Conservation (phyloP, 2,329 filamentous ascomycete species). For the Aschersonia sp. region DNA sequence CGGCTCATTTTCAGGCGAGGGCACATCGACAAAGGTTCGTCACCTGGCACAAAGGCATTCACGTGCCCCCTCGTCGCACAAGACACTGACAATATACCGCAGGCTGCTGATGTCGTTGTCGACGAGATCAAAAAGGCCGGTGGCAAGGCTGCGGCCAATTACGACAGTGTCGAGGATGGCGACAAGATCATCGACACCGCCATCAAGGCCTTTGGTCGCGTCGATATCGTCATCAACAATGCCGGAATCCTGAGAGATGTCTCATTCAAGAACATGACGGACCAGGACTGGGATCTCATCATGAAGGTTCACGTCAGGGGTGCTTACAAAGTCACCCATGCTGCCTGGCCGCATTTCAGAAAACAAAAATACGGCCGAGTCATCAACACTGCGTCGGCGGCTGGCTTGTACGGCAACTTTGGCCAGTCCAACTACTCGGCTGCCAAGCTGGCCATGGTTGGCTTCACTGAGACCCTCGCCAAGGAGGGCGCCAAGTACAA, state of each 20-base stretch:
- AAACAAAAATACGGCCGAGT: conserved; percentile 97
- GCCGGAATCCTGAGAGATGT: conserved; percentile 89
- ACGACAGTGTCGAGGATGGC: conserved; percentile 86
- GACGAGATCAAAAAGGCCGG: conserved; percentile 74
- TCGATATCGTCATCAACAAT: conserved; percentile 96
- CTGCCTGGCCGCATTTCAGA: conserved; percentile 93
- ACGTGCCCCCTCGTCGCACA: background rate
- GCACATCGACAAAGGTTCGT: conserved; percentile 65
- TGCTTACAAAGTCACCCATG: conserved; percentile 87
- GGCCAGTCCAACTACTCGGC: conserved; percentile 96
- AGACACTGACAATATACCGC: conserved; percentile 8
- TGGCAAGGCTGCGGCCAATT: conserved; percentile 95
- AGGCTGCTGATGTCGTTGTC: conserved; percentile 75
- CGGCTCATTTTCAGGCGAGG: conserved; percentile 85
- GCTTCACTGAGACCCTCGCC: conserved; percentile 93
- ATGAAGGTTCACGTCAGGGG: conserved; percentile 86
- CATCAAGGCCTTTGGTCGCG: conserved; percentile 66
- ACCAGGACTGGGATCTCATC: conserved; percentile 92
- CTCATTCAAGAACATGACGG: conserved; percentile 98
- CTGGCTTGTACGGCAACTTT: conserved; percentile 89
- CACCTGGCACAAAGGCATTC: background rate
- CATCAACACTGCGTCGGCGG: conserved; percentile 94
- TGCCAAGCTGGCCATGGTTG: conserved; percentile 88
- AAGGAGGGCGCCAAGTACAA: conserved; percentile 98
- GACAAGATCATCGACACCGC: conserved; percentile 89